phyloP scores from a whole-genome alignment of 257 asterid species.

The Solanum dulcamara region DNA sequence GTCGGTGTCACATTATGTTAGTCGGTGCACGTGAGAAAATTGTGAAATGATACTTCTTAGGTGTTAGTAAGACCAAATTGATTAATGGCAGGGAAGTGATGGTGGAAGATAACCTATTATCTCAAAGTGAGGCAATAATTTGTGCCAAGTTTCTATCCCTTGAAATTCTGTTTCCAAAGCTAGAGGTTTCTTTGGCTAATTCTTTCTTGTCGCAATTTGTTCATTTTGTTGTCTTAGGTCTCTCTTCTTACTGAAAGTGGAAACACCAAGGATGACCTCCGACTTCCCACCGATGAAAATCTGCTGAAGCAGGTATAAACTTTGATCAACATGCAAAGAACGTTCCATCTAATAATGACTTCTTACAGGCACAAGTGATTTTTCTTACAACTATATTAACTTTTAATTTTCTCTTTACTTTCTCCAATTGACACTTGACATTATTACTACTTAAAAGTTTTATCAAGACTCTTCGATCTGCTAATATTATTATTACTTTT shows the following conservation, averaged over 20 bases:
- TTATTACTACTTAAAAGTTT: not conserved
- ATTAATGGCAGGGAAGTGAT: not conserved
- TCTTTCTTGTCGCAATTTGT: not conserved
- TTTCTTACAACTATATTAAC: not conserved
- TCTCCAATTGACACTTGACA: not conserved
- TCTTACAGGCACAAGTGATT: not conserved
- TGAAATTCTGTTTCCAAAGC: not conserved
- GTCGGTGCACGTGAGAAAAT: not conserved
- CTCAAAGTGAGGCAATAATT: not conserved
- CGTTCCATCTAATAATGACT: not conserved
- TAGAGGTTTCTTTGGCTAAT: not conserved
- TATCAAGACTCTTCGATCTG: not conserved
- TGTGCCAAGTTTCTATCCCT: not conserved
- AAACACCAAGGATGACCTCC: conserved; percentile 62
- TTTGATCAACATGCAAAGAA: not conserved
- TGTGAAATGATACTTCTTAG: not conserved
- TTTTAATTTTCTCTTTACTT: not conserved
- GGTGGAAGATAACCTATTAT: not conserved
- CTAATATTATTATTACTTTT: not conserved
- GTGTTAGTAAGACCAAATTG: not conserved
- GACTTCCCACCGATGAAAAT: conserved; percentile 67
- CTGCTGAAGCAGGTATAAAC: conserved; percentile 46
- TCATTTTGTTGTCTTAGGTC: conserved; percentile 25
- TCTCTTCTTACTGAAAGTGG: conserved; percentile 77
- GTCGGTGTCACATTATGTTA: not conserved